Evolutionary conservation across 257 asterid genomes (phyloP).

Genomic region (Hygrophila difformis): DNA sequence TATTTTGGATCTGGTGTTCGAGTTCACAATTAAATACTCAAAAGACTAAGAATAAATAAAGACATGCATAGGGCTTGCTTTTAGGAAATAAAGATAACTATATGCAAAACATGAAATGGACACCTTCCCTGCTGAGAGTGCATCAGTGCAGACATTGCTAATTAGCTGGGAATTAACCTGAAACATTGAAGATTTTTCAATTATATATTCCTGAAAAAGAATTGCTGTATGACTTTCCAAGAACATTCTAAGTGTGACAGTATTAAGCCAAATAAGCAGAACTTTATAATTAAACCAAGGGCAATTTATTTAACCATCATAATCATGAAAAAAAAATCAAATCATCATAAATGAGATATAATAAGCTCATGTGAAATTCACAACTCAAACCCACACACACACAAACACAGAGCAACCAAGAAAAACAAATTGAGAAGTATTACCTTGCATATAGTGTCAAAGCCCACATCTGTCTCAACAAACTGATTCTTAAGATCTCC

Average conservation of each 20-base stretch:
- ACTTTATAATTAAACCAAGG: not conserved
- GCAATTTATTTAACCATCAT: not conserved
- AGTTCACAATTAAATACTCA: no score
- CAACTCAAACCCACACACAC: no score
- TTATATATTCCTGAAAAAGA: no score
- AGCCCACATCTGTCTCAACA: constrained; percentile 43
- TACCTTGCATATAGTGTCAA: constrained; percentile 61
- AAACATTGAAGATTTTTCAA: constrained; percentile 9
- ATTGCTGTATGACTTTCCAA: no score
- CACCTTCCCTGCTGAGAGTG: constrained; percentile 98
- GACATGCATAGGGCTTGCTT: no score
- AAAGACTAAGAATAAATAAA: no score
- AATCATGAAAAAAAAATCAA: not conserved
- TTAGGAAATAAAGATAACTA: not conserved
- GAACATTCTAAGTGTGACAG: not conserved
- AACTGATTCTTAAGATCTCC: constrained; percentile 63
- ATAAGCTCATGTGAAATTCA: not conserved
- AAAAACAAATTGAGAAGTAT: not conserved
- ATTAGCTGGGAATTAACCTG: constrained; percentile 98
- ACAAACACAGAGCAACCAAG: not conserved
- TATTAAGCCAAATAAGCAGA: not conserved
- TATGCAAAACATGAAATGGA: constrained; percentile 8
- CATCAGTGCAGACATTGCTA: constrained; percentile 96
- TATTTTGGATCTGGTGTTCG: no score
- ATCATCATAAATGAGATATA: not conserved